A percentile compares a stretch with the other conserved stretches of the same genome.
Conservation (phyloP, 116 monocot species). For the Iris pallida region DNA sequence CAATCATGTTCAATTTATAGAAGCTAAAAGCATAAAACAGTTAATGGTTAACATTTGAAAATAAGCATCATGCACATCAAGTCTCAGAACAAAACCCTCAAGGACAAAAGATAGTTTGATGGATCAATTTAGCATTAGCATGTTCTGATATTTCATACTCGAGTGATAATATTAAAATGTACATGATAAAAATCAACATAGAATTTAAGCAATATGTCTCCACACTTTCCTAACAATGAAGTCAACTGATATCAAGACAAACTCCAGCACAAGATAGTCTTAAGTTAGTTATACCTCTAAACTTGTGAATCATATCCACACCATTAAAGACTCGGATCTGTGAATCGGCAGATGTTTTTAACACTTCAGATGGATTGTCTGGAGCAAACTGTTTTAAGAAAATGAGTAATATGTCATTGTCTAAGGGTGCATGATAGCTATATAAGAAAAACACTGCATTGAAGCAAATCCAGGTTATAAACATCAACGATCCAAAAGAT, state of each 20-base stretch:
- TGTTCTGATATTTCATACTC: too few species aligned
- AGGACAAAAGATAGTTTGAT: too few species aligned
- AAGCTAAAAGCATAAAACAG: too few species aligned
- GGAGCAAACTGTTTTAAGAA: constrained; percentile 70
- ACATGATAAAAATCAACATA: background rate
- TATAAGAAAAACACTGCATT: too few species aligned
- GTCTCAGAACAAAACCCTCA: too few species aligned
- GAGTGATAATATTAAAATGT: too few species aligned
- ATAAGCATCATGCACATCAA: too few species aligned
- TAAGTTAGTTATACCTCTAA: constrained; percentile 61
- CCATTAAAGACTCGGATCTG: constrained; percentile 80
- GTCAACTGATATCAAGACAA: background rate
- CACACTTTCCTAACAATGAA: background rate
- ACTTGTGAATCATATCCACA: constrained; percentile 72
- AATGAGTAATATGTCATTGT: background rate
- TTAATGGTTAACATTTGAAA: too few species aligned
- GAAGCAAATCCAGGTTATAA: too few species aligned
- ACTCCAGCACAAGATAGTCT: background rate
- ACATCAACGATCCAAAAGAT: too few species aligned
- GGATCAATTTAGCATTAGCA: too few species aligned
- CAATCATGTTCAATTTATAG: too few species aligned
- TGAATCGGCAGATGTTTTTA: constrained; percentile 91
- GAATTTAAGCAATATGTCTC: background rate
- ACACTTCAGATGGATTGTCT: constrained; percentile 67
- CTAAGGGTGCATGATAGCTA: background rate